Evolutionary conservation across 768 basidiomycete species (phyloP).

Genomic region (Suillus tomentosus): DNA sequence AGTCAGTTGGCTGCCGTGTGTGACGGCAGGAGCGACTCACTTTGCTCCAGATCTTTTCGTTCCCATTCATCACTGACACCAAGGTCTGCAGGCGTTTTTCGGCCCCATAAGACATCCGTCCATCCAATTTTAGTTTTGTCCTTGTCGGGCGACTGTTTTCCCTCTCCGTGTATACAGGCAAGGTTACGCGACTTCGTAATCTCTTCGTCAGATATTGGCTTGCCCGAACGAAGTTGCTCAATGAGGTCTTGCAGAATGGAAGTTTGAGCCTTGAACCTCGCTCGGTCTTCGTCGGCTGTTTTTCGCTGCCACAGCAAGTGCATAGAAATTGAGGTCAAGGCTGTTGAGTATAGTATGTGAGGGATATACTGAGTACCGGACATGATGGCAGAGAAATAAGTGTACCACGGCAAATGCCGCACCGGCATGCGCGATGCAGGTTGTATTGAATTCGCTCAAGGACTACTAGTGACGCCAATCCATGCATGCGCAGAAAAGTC

Average conservation of each 20-base stretch:
- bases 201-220: conserved; percentile 49
- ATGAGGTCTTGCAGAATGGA: conserved; percentile 65
- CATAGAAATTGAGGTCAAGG: conserved; percentile 66
- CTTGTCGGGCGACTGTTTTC: conserved; percentile 12
- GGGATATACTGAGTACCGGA: conserved; percentile 50
- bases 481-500: neutral
- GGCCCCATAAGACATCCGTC: conserved; percentile 54
- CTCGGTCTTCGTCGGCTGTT: conserved; percentile 51
- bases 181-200: conserved; percentile 56
- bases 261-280: conserved; percentile 55
- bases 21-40: conserved; percentile 30
- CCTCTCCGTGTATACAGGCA: conserved; percentile 39
- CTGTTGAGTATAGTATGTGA: conserved; percentile 65
- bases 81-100: conserved; percentile 23
- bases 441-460: neutral
- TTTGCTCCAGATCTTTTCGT: conserved; percentile 38
- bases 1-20: neutral
- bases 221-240: conserved; percentile 50
- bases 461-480: neutral
- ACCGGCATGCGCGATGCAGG: neutral
- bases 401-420: neutral
- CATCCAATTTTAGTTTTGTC: conserved; percentile 38
- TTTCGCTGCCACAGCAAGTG: conserved; percentile 62
- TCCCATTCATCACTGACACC: conserved; percentile 38
- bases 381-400: conserved; percentile 20